Evolutionary conservation across 805 yeast genomes (phyloP).

Genomic region (Cyberlindnera bimundalis): DNA sequence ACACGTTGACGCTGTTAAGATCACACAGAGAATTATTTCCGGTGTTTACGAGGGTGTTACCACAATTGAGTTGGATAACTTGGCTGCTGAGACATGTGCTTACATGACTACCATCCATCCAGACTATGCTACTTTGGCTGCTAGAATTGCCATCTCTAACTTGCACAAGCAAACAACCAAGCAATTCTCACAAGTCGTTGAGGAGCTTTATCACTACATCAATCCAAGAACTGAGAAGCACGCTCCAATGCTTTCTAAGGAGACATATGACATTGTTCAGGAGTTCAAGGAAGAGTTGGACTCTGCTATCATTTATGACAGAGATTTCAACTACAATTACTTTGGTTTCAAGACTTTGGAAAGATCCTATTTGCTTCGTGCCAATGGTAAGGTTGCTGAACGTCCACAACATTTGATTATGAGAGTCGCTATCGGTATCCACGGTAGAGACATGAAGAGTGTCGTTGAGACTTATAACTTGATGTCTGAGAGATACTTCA

Average conservation of each 20-base stretch:
- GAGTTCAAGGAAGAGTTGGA: constrained; percentile 64
- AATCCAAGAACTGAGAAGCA: constrained; percentile 75
- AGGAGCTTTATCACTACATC: constrained; percentile 68
- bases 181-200: constrained; percentile 73
- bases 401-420: constrained; percentile 89
- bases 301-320: constrained; percentile 65
- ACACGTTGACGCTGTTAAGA: constrained; percentile 92
- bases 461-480: constrained; percentile 82
- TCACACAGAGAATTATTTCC: constrained; percentile 91
- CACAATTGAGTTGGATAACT: constrained; percentile 45
- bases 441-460: constrained; percentile 58
- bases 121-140: constrained; percentile 91
- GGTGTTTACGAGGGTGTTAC: constrained; percentile 98
- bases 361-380: constrained; percentile 74
- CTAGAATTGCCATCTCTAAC: constrained; percentile 92
- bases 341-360: constrained; percentile 91
- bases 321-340: constrained; percentile 76
- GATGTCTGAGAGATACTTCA: constrained; percentile 84
- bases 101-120: constrained; percentile 97
- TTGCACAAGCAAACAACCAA: constrained; percentile 91
- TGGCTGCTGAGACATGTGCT: constrained; percentile 88
- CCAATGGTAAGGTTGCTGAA: constrained; percentile 66
- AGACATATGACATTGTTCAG: constrained; percentile 58
- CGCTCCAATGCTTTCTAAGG: constrained; percentile 59
- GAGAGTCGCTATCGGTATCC: constrained; percentile 93